Evolutionary conservation across 2,329 filamentous ascomycete species (phyloP).

Genomic region (Monosporascus sp.): DNA sequence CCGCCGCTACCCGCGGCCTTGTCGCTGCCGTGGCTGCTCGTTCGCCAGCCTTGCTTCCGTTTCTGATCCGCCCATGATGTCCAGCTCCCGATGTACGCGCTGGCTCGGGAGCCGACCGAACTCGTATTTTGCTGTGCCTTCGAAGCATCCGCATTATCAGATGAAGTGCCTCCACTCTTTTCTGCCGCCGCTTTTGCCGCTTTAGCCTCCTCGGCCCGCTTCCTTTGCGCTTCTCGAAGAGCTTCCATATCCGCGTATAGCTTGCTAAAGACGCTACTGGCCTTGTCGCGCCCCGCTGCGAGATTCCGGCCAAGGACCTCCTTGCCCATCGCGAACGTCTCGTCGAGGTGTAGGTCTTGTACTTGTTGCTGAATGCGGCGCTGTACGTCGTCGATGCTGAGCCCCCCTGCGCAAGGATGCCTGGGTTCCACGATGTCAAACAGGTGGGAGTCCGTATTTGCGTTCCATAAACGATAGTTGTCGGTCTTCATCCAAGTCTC

Average conservation of each 20-base stretch:
- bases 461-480: conserved; percentile 86
- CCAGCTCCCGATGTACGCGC: conserved; percentile 65
- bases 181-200: conserved; percentile 17
- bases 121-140: conserved; percentile 43
- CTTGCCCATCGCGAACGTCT: conserved; percentile 74
- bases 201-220: conserved; percentile 52
- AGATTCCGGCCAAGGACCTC: conserved; percentile 86
- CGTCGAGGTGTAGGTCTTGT: conserved; percentile 88
- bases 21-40: conserved; percentile 34
- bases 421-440: conserved; percentile 92
- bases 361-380: conserved; percentile 86
- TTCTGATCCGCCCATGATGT: conserved; percentile 71
- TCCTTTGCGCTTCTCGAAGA: conserved; percentile 68
- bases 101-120: conserved; percentile 50
- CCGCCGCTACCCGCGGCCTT: conserved; percentile 9
- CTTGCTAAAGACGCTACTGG: conserved; percentile 79
- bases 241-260: conserved; percentile 88
- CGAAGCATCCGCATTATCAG: conserved; percentile 27
- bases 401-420: conserved; percentile 86
- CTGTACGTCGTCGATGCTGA: conserved; percentile 93
- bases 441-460: conserved; percentile 74
- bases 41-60: conserved; percentile 47
- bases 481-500: conserved; percentile 84
- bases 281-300: conserved; percentile 82
- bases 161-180: conserved; percentile 18